Evolutionary conservation across 495 filamentous ascomycete species (phyloP).

Genomic region (Neurospora sp.): DNA sequence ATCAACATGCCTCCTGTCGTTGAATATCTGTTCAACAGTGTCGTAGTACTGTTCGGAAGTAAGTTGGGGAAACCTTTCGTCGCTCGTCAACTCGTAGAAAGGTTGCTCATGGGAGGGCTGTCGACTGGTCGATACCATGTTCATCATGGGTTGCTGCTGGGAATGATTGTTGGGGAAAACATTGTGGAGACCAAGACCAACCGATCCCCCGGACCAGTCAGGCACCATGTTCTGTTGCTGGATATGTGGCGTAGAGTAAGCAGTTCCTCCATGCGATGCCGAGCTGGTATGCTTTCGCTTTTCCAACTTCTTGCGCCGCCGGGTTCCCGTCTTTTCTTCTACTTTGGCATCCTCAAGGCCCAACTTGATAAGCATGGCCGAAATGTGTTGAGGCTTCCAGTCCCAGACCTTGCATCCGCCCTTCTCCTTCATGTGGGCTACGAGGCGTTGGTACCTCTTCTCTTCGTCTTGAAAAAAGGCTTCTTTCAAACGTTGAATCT

Average conservation of each 20-base stretch:
- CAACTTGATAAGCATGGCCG: slow-evolving; percentile 29
- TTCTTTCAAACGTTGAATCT: slow-evolving; percentile 22
- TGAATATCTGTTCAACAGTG: slow-evolving; percentile 31
- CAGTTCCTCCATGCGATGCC: neutral
- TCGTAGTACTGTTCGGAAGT: slow-evolving; percentile 31
- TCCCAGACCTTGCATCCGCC: slow-evolving; percentile 28
- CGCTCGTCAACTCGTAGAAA: slow-evolving; percentile 10
- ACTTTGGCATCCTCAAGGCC: slow-evolving; percentile 22
- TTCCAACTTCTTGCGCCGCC: slow-evolving; percentile 24
- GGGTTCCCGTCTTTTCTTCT: slow-evolving; percentile 19
- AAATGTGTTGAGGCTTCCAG: slow-evolving; percentile 28
- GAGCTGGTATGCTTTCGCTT: slow-evolving; percentile 24
- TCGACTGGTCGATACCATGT: neutral
- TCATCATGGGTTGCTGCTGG: neutral
- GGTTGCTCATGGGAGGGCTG: neutral
- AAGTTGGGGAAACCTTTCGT: slow-evolving; percentile 11
- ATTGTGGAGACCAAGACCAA: neutral
- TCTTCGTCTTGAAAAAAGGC: slow-evolving; percentile 22
- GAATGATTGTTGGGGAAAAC: neutral
- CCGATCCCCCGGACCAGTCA: slow-evolving; percentile 13
- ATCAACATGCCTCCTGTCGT: neutral
- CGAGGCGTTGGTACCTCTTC: slow-evolving; percentile 23
- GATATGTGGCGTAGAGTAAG: neutral
- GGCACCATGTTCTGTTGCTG: slow-evolving; percentile 8
- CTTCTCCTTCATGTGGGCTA: slow-evolving; percentile 27